phyloP scores from a whole-genome alignment of 805 yeast species.

The Lipomyces yamanashiensis region DNA sequence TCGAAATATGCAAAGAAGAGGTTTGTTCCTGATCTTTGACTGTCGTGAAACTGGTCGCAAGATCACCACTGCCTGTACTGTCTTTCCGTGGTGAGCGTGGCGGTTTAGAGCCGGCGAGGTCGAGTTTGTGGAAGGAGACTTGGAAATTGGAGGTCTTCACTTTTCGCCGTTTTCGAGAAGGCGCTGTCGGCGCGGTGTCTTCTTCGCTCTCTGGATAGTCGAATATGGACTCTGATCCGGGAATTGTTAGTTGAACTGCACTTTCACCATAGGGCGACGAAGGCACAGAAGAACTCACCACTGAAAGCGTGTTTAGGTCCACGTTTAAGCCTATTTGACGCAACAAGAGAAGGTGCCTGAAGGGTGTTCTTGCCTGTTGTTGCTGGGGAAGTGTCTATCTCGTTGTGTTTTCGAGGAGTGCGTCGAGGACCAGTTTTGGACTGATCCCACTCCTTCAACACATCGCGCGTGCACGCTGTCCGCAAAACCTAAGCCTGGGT shows the following conservation, averaged over 20 bases:
- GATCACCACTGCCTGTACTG: too few relatives aligned
- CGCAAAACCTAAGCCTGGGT: conserved; percentile 8
- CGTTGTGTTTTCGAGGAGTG: background rate
- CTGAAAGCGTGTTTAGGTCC: background rate
- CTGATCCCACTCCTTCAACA: conserved; percentile 12
- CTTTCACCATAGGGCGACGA: background rate
- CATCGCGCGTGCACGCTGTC: conserved; percentile 8
- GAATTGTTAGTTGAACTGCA: too few relatives aligned
- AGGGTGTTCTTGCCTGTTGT: background rate
- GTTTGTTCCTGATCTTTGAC: too few relatives aligned
- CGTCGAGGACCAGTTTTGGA: background rate
- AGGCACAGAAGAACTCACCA: background rate
- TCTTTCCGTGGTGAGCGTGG: too few relatives aligned
- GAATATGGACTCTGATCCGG: conserved; percentile 1
- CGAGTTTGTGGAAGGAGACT: background rate
- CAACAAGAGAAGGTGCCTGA: background rate
- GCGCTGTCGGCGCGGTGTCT: background rate
- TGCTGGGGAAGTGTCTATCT: background rate
- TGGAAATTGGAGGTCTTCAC: background rate
- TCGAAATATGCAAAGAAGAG: too few relatives aligned
- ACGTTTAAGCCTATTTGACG: background rate
- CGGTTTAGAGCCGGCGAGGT: background rate
- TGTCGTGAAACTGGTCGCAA: too few relatives aligned
- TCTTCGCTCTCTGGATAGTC: conserved; percentile 5
- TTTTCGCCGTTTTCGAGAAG: background rate